A percentile compares a stretch with the other conserved stretches of the same genome.
Conservation (phyloP, 108 stramenopile species). For the Nannochloropsis gaditana region DNA sequence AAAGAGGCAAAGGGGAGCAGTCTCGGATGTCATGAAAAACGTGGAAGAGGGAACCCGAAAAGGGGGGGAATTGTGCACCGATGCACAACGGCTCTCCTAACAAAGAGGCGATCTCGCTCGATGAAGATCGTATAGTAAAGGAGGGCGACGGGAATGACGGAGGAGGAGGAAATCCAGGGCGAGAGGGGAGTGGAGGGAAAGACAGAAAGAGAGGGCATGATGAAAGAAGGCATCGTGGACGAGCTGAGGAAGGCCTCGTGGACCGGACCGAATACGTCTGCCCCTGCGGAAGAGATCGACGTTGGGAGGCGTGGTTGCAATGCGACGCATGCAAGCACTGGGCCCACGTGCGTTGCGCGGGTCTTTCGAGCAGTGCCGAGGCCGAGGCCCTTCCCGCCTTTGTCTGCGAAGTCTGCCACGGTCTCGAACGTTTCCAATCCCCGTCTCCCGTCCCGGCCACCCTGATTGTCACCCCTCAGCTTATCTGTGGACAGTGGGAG, state of each 20-base stretch:
- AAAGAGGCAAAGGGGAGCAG: too few relatives aligned
- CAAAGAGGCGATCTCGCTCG: neutral
- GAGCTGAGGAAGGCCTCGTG: neutral
- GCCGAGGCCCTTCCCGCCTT: neutral
- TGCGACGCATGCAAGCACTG: neutral
- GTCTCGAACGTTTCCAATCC: neutral
- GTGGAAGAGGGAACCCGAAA: too few relatives aligned
- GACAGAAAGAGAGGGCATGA: neutral
- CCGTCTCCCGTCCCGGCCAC: slow-evolving; percentile 23
- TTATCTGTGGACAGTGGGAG: slow-evolving; percentile 37
- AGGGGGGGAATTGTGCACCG: too few relatives aligned
- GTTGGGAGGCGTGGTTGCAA: neutral
- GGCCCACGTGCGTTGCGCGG: neutral
- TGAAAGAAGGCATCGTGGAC: neutral
- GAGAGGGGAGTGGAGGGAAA: slow-evolving; percentile 16
- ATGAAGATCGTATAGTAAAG: neutral
- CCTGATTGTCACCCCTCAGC: slow-evolving; percentile 38
- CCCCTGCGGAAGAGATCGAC: neutral
- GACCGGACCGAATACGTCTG: neutral
- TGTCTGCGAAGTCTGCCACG: neutral
- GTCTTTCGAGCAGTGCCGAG: neutral
- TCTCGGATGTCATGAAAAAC: too few relatives aligned
- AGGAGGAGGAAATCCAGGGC: neutral
- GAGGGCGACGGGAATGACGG: neutral
- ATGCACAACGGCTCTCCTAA: too few relatives aligned